A percentile compares a stretch with the other conserved stretches of the same genome.
phyloP scores from a whole-genome alignment of 345 rosid genomes.

The Noccaea caerulescens region DNA sequence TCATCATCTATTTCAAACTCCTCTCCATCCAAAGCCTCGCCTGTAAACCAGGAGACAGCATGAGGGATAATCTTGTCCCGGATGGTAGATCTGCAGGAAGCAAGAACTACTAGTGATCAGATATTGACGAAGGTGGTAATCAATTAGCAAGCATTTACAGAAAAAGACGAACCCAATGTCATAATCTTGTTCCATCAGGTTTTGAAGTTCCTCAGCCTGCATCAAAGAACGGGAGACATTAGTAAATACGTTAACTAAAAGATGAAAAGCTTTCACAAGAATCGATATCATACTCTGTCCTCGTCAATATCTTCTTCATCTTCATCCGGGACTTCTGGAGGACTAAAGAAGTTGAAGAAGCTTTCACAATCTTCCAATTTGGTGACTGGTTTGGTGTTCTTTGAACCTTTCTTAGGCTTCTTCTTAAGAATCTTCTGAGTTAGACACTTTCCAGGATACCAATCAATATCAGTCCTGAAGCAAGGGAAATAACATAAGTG shows the following conservation, averaged over 20 bases:
- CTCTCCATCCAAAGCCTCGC: conserved; percentile 74
- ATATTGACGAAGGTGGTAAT: background rate
- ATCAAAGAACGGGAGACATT: conserved; percentile 20
- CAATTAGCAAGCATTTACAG: background rate
- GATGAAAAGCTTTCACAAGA: background rate
- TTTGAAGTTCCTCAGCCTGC: conserved; percentile 92
- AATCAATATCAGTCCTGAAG: conserved; percentile 82
- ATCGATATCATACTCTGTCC: conserved; percentile 55
- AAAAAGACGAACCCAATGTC: conserved; percentile 70
- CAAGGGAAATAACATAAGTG: conserved; percentile 6
- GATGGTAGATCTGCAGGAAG: conserved; percentile 66
- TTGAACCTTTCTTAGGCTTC: conserved; percentile 90
- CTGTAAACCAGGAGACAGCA: conserved; percentile 92
- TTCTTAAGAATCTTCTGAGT: conserved; percentile 85
- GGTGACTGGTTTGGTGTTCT: conserved; percentile 72
- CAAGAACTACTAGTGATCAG: background rate
- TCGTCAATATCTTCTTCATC: conserved; percentile 87
- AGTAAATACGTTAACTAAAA: background rate
- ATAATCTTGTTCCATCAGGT: conserved; percentile 90
- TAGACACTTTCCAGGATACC: conserved; percentile 89
- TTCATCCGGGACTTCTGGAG: conserved; percentile 90
- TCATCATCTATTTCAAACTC: conserved; percentile 59
- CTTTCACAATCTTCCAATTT: conserved; percentile 84
- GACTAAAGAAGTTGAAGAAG: conserved; percentile 87
- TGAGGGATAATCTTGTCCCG: conserved; percentile 82